These are phyloP conservation scores for Exophiala alcalophila DNA, from an alignment of 2,329 filamentous ascomycete genomes.

Conservation along the genomic window DNA sequence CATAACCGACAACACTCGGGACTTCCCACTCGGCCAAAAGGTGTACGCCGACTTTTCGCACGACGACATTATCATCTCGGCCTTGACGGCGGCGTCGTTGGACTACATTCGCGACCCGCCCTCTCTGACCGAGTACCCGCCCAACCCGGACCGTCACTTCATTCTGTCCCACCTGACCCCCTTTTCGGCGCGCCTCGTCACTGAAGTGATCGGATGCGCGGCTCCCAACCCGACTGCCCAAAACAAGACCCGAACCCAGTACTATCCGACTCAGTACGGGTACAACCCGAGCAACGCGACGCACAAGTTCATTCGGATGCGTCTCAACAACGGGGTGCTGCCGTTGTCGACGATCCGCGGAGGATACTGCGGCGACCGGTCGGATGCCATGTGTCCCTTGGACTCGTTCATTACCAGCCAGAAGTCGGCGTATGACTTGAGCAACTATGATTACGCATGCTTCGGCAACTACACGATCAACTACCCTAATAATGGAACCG, in stretches of 20 bases:
- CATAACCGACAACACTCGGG: conserved; percentile 44
- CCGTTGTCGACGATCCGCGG: conserved; percentile 49
- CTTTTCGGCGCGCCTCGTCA: conserved; percentile 54
- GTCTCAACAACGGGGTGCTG: conserved; percentile 50
- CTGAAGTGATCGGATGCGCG: conserved; percentile 55
- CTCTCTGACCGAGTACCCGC: conserved; percentile 39
- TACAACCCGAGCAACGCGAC: conserved; percentile 43
- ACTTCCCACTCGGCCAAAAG: conserved; percentile 49
- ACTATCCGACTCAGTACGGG: conserved; percentile 46
- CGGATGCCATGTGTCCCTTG: conserved; percentile 48
- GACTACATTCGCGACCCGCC: conserved; percentile 54
- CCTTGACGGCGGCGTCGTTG: conserved; percentile 52
- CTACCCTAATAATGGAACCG: conserved; percentile 38
- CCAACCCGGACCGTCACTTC: conserved; percentile 43
- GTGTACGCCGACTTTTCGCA: conserved; percentile 56
- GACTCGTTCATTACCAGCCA: conserved; percentile 44
- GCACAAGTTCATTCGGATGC: conserved; percentile 51
- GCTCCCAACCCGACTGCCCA: conserved; percentile 40
- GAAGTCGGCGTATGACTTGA: conserved; percentile 37
- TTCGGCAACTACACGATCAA: conserved; percentile 48
- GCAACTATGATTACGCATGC: conserved; percentile 50
- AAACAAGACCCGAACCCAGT: conserved; percentile 35
- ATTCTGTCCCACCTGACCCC: conserved; percentile 52
- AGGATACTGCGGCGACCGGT: conserved; percentile 43
- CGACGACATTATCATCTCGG: conserved; percentile 52